A percentile compares a stretch with the other conserved stretches of the same genome.
These are phyloP conservation scores for Verticillium longisporum DNA, from an alignment of 2,329 filamentous ascomycete species.

Conservation along the genomic window DNA sequence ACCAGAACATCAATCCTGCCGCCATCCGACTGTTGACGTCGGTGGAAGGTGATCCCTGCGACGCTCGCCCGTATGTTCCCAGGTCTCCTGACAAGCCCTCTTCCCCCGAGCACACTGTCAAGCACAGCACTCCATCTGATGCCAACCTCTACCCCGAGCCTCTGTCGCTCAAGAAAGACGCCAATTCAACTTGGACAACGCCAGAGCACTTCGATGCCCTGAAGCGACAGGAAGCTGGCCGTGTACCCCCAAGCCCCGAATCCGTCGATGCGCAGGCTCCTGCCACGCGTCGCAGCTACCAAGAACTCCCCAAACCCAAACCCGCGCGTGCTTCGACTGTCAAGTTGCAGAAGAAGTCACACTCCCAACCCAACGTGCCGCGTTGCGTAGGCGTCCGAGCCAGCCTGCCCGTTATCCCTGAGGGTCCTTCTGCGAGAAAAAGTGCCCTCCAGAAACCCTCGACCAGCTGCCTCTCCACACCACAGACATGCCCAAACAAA, in stretches of 20 bases:
- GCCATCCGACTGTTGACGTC: slow-evolving; percentile 57
- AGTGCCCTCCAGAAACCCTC: slow-evolving; percentile 27
- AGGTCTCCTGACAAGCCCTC: background rate
- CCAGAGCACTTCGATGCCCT: slow-evolving; percentile 27
- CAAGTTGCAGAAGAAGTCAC: slow-evolving; percentile 42
- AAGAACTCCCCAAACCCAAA: slow-evolving; percentile 6
- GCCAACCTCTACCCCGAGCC: slow-evolving; percentile 7
- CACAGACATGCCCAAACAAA: slow-evolving; percentile 9
- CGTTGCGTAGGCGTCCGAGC: slow-evolving; percentile 25
- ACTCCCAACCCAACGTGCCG: slow-evolving; percentile 18
- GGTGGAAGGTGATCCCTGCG: slow-evolving; percentile 44
- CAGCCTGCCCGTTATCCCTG: slow-evolving; percentile 43
- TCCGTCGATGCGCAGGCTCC: slow-evolving; percentile 2
- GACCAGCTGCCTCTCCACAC: slow-evolving; percentile 15
- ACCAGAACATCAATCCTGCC: slow-evolving; percentile 38
- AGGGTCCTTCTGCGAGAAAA: slow-evolving; percentile 39
- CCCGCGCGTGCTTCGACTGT: slow-evolving; percentile 26
- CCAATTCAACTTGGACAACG: slow-evolving; percentile 20
- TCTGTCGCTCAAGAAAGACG: slow-evolving; percentile 13
- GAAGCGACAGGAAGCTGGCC: slow-evolving; percentile 26
- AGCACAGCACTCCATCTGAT: background rate
- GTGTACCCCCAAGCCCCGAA: slow-evolving; percentile 45
- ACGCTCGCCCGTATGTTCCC: slow-evolving; percentile 49
- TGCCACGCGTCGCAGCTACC: background rate
- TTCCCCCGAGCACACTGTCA: slow-evolving; percentile 8